Evolutionary conservation across 352 stramenopile species (phyloP).

Genomic region (Phytophthora pinifolia): DNA sequence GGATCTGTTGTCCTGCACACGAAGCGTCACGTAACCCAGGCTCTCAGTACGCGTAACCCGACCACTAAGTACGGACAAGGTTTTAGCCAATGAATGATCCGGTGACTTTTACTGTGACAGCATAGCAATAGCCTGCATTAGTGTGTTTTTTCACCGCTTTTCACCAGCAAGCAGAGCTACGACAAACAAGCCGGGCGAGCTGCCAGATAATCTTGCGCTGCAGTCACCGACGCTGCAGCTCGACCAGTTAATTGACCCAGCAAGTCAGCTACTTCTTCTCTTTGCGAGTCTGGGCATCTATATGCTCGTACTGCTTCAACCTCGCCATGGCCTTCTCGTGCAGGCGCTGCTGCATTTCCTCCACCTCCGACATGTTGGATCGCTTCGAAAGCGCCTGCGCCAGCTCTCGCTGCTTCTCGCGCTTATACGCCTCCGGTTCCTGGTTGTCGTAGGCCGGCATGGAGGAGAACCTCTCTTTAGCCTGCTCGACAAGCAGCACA

Average conservation of each 20-base stretch:
- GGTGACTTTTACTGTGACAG: no score
- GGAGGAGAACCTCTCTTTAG: slow-evolving; percentile 6
- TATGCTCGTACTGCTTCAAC: slow-evolving; percentile 38
- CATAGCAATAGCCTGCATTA: no score
- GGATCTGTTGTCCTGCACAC: no score
- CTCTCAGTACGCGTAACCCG: no score
- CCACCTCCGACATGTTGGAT: slow-evolving; percentile 38
- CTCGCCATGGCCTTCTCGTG: slow-evolving; percentile 60
- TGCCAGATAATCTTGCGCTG: background rate
- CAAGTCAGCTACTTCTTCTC: slow-evolving; percentile 12
- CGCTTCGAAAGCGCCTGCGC: slow-evolving; percentile 38
- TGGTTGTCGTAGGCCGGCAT: slow-evolving; percentile 23
- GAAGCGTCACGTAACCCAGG: no score
- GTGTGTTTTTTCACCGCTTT: no score
- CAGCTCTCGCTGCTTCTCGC: slow-evolving; percentile 47
- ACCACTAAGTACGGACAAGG: no score
- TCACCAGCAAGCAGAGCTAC: background rate
- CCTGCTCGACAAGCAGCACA: slow-evolving; percentile 30
- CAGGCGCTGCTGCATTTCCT: slow-evolving; percentile 50
- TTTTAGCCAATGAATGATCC: no score
- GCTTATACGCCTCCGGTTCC: slow-evolving; percentile 38
- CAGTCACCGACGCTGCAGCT: background rate
- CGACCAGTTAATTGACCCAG: background rate
- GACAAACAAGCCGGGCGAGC: background rate
- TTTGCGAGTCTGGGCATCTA: slow-evolving; percentile 18